Conservation (phyloP, 202 grass and related monocot species). For the Panicum hallii region DNA sequence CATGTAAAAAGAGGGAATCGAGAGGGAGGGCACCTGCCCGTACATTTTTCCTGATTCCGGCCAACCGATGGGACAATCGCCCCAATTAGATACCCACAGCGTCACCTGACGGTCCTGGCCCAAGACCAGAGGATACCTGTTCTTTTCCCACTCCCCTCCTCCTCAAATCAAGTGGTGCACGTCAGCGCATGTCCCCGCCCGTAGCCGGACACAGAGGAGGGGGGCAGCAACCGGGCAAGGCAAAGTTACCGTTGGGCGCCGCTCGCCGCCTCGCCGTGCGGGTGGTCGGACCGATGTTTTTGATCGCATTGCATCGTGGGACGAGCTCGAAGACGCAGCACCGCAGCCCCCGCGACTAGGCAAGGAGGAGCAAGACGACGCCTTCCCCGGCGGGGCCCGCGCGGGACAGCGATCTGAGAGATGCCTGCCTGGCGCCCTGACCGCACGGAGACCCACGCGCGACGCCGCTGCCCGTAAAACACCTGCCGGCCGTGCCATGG, state of each 20-base stretch:
- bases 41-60: constrained; percentile 21
- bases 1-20: neutral
- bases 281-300: constrained; percentile 13
- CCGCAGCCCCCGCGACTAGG: too few relatives aligned
- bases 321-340: neutral
- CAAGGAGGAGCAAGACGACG: constrained; percentile 18
- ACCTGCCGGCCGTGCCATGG: constrained; percentile 27
- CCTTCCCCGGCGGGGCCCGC: neutral
- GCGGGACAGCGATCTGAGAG: constrained; percentile 35
- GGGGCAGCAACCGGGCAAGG: neutral
- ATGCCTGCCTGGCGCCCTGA: constrained; percentile 4
- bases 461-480: neutral
- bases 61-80: constrained; percentile 34
- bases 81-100: constrained; percentile 43
- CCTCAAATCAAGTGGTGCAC: constrained; percentile 1
- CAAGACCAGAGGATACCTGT: constrained; percentile 38
- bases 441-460: constrained; percentile 30
- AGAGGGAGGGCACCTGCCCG: neutral
- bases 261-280: constrained; percentile 11
- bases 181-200: constrained; percentile 24
- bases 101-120: constrained; percentile 26
- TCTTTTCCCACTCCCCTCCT: neutral
- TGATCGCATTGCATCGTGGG: constrained; percentile 4
- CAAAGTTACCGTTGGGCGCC: constrained; percentile 81
- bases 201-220: too few relatives aligned